Conservation (phyloP, 106 monocot genomes). For the Iris macrosiphon region DNA sequence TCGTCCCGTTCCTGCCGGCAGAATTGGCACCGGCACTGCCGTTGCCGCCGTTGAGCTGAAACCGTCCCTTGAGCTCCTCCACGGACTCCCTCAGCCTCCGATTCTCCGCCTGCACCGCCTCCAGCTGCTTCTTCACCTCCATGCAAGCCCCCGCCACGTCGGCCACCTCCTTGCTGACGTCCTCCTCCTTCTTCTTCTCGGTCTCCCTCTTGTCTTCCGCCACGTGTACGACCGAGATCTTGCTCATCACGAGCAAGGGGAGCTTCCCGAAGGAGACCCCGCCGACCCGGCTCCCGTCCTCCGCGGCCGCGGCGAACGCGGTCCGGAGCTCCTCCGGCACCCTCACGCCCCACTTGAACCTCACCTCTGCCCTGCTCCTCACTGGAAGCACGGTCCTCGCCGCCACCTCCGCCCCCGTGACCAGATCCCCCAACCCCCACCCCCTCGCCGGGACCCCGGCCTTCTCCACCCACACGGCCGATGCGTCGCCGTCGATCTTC, state of each 20-base stretch:
- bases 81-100: conserved; percentile 23
- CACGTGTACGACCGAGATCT: conserved; percentile 54
- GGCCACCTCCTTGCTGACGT: not conserved
- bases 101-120: conserved; percentile 37
- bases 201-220: not conserved
- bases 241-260: conserved; percentile 71
- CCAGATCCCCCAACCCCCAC: conserved; percentile 16
- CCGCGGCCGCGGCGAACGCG: conserved; percentile 6
- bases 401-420: conserved; percentile 50
- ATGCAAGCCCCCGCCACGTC: conserved; percentile 13
- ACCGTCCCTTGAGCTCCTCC: conserved; percentile 10
- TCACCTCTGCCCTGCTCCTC: conserved; percentile 34
- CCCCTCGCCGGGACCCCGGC: conserved; percentile 17
- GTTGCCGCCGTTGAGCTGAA: not conserved
- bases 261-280: conserved; percentile 32
- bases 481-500: not conserved
- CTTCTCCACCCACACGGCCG: conserved; percentile 12
- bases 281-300: not conserved
- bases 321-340: conserved; percentile 37
- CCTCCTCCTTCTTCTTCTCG: not conserved
- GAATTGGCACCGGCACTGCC: not conserved
- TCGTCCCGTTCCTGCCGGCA: not conserved
- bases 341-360: conserved; percentile 71
- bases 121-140: conserved; percentile 31
- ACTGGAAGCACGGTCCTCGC: conserved; percentile 59